These are phyloP conservation scores for Cucumis cinereus DNA, from an alignment of 306 rosid genomes.

Conservation along the genomic window DNA sequence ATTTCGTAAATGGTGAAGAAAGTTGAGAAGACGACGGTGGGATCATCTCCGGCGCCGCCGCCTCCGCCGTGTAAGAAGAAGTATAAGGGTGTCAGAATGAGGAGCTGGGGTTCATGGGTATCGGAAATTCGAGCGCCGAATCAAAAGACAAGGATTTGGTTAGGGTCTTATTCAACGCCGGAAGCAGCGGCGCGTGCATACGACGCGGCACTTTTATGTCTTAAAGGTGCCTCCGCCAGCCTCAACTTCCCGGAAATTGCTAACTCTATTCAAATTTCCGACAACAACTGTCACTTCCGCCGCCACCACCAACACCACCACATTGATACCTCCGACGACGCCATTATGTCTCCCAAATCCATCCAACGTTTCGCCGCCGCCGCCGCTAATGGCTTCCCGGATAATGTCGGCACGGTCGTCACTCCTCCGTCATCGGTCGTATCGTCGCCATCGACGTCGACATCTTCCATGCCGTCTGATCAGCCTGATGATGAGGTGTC, in stretches of 20 bases:
- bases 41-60: conserved; percentile 8
- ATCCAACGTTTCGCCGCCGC: conserved; percentile 76
- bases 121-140: conserved; percentile 95
- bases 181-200: conserved; percentile 99
- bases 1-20: conserved; percentile 56
- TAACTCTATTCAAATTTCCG: not conserved
- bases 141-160: conserved; percentile 92
- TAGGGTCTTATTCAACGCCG: conserved; percentile 87
- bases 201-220: conserved; percentile 93
- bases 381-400: conserved; percentile 3
- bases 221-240: conserved; percentile 72
- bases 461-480: conserved; percentile 41
- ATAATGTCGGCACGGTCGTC: not conserved
- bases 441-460: conserved; percentile 20
- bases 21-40: conserved; percentile 28
- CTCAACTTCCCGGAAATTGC: conserved; percentile 59
- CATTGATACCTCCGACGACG: conserved; percentile 5
- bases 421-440: not conserved
- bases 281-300: not conserved
- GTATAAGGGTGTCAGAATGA: conserved; percentile 95
- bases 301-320: not conserved
- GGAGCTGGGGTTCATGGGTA: conserved; percentile 98
- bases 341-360: conserved; percentile 65
- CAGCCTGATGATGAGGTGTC: conserved; percentile 41
- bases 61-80: conserved; percentile 29